A percentile compares a stretch with the other conserved stretches of the same genome.
Conservation (phyloP, 2,329 filamentous ascomycete genomes). For the Colletotrichum acutatum region DNA sequence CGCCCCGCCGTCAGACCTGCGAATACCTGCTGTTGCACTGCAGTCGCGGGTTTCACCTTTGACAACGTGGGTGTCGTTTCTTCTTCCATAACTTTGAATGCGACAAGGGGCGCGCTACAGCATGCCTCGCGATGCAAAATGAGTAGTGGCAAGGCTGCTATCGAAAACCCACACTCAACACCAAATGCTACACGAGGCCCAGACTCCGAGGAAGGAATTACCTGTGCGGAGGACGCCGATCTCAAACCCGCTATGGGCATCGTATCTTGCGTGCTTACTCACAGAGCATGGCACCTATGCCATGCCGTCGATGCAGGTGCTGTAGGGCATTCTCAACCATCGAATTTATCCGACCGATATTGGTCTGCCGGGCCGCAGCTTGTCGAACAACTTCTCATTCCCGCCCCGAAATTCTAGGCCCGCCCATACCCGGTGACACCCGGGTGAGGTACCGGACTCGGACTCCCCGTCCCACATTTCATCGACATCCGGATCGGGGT, state of each 20-base stretch:
- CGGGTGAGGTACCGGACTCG: slow-evolving; percentile 9
- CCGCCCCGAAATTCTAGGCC: slow-evolving; percentile 22
- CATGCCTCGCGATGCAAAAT: background rate
- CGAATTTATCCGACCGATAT: slow-evolving; percentile 3
- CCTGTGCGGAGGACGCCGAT: background rate
- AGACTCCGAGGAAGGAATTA: background rate
- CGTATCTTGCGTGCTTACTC: background rate
- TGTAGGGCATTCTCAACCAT: background rate
- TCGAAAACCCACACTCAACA: background rate
- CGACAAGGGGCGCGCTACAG: background rate
- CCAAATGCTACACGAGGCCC: background rate
- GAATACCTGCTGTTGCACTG: slow-evolving; percentile 9
- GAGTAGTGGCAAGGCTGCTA: background rate
- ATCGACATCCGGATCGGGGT: background rate
- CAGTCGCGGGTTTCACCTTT: slow-evolving; percentile 18
- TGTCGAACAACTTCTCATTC: background rate
- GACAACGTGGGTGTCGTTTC: slow-evolving; percentile 5
- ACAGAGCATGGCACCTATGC: background rate
- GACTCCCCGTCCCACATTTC: slow-evolving; percentile 1
- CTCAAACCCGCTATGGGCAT: background rate
- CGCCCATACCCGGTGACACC: slow-evolving; percentile 8
- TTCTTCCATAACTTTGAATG: background rate
- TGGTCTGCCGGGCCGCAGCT: slow-evolving; percentile 5
- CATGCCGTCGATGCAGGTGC: slow-evolving; percentile 4
- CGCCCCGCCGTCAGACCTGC: slow-evolving; percentile 19